These are phyloP conservation scores for Candida sp. DNA, from an alignment of 1,139 yeast species.

Conservation along the genomic window DNA sequence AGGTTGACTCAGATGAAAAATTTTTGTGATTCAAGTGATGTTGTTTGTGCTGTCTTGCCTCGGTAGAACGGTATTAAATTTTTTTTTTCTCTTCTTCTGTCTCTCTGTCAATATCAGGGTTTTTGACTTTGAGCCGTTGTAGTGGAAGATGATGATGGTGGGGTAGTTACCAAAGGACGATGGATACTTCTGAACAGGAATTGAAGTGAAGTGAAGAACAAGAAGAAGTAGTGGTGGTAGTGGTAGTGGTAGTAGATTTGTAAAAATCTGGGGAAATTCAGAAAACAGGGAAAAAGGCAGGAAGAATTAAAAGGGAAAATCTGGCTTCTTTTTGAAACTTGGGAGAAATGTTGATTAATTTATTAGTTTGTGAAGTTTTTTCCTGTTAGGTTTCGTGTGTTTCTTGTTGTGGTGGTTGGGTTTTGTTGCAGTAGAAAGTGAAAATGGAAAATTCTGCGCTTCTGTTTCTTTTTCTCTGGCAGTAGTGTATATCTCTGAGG, in stretches of 20 bases:
- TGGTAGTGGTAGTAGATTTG: background rate
- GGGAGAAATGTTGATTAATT: constrained; percentile 1
- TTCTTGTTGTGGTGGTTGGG: background rate
- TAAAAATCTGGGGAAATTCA: constrained; percentile 1
- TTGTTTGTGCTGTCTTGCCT: background rate
- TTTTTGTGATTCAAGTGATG: background rate
- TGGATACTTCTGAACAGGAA: background rate
- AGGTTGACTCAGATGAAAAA: constrained; percentile 2
- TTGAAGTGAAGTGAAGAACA: background rate
- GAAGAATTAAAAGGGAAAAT: background rate
- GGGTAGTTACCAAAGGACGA: background rate
- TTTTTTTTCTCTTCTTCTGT: background rate
- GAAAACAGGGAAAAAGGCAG: background rate
- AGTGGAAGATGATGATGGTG: background rate
- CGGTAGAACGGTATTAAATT: constrained; percentile 1
- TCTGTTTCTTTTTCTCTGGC: background rate
- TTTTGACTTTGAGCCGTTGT: background rate
- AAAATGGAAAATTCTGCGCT: background rate
- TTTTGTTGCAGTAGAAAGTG: background rate
- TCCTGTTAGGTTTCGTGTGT: background rate
- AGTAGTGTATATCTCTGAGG: too few relatives aligned
- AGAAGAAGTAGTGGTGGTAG: background rate
- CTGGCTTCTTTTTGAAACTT: background rate
- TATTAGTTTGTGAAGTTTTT: background rate
- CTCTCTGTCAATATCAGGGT: constrained; percentile 1